A percentile compares a stretch with the other conserved stretches of the same genome.
These are phyloP conservation scores for Ampelocalamus luodianensis DNA, from an alignment of 176 grass and related monocot genomes.

Conservation along the genomic window DNA sequence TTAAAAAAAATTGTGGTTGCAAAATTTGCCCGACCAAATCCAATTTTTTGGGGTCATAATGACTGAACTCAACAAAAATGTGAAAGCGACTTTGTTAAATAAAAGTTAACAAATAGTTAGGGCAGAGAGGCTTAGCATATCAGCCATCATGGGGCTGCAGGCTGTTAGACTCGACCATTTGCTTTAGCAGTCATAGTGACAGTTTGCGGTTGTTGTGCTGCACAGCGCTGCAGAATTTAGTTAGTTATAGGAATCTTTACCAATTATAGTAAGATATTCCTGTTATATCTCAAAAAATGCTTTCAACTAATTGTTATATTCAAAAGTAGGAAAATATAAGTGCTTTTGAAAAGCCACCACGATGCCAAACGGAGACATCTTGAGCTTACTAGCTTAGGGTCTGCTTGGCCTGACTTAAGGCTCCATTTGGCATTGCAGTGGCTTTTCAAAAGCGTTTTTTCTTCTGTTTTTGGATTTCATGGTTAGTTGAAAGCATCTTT, in stretches of 20 bases:
- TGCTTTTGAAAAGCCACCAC: neutral
- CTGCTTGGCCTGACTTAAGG: neutral
- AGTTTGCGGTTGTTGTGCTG: neutral
- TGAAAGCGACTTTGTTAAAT: conserved; percentile 1
- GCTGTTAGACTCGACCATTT: conserved; percentile 4
- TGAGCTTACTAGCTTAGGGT: neutral
- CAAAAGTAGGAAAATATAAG: neutral
- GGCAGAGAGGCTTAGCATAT: conserved; percentile 15
- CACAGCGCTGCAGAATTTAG: neutral
- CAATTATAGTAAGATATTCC: conserved; percentile 9
- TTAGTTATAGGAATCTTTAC: neutral
- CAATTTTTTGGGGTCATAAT: neutral
- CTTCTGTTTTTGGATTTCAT: no score
- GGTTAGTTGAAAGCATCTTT: no score
- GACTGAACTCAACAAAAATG: neutral
- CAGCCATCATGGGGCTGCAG: conserved; percentile 10
- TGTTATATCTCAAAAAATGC: neutral
- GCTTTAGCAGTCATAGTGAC: neutral
- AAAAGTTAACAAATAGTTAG: conserved; percentile 16
- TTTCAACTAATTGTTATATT: conserved; percentile 12
- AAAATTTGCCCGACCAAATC: neutral
- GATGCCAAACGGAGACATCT: conserved; percentile 3
- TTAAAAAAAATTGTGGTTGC: neutral
- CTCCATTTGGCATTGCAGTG: no score
- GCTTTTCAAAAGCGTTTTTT: no score